These are phyloP conservation scores for Gonapodya prolifera DNA, from an alignment of 192 early-diverging fungal species.

Conservation along the genomic window DNA sequence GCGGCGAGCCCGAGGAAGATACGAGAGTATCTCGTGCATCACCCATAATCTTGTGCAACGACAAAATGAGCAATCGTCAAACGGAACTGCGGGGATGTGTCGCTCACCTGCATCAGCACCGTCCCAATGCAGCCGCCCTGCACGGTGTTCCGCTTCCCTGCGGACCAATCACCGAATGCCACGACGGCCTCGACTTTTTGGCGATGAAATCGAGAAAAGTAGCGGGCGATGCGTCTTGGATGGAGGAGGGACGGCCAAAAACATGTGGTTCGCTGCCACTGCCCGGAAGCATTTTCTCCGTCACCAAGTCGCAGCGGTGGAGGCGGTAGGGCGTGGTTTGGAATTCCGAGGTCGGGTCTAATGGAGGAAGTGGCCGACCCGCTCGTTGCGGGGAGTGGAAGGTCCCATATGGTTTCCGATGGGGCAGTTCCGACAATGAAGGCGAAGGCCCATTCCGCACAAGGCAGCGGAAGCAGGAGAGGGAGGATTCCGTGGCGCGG, in stretches of 20 bases:
- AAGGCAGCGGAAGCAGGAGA: not conserved
- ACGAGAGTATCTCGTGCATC: not conserved
- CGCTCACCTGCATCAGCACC: not conserved
- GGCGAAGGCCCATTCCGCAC: not conserved
- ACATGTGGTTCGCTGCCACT: not conserved
- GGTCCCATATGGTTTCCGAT: not conserved
- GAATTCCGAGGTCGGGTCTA: not conserved
- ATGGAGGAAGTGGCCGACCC: not conserved
- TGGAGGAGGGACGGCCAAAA: not conserved
- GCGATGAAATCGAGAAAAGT: not conserved
- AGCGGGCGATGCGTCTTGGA: not conserved
- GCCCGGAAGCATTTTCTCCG: not conserved
- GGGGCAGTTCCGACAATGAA: not conserved
- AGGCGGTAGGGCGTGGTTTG: not conserved
- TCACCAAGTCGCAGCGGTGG: too few species aligned
- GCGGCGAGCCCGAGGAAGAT: not conserved
- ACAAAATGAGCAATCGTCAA: too few species aligned
- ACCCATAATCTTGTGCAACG: not conserved
- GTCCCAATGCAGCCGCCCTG: not conserved
- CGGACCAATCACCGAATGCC: not conserved
- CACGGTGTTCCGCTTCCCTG: not conserved
- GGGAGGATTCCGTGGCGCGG: not conserved
- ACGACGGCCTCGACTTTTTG: not conserved
- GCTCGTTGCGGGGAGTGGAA: not conserved
- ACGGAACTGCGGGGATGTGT: too few species aligned